phyloP scores from a whole-genome alignment of 2,329 filamentous ascomycete species.

The Xylariaceae sp. region DNA sequence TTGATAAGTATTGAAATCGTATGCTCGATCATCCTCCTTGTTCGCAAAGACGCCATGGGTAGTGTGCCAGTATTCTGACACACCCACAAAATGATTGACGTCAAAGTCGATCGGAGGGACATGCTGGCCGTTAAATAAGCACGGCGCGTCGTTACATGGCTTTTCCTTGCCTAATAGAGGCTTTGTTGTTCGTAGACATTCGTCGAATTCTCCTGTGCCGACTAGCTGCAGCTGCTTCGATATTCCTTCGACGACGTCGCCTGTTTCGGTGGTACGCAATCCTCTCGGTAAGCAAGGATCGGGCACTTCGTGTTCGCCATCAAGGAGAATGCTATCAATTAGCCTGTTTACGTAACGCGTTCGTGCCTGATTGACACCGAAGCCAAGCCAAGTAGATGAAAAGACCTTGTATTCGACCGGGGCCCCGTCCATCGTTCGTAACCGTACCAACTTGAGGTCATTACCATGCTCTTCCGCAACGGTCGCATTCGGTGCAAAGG shows the following conservation, averaged over 20 bases:
- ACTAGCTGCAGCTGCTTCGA: conserved; percentile 52
- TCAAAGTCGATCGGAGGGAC: conserved; percentile 95
- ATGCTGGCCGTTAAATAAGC: conserved; percentile 83
- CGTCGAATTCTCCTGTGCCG: conserved; percentile 81
- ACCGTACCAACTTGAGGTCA: conserved; percentile 77
- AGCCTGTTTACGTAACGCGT: conserved; percentile 75
- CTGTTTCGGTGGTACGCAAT: conserved; percentile 67
- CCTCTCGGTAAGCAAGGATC: conserved; percentile 87
- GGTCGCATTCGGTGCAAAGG: conserved; percentile 89
- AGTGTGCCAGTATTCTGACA: conserved; percentile 98
- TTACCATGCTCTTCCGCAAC: conserved; percentile 85
- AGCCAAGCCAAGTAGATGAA: conserved; percentile 93
- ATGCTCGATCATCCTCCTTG: conserved; percentile 66
- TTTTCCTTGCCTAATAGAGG: conserved; percentile 86
- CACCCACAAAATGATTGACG: conserved; percentile 94
- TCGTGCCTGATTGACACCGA: conserved; percentile 91
- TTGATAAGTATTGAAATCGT: conserved; percentile 88
- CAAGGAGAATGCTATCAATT: conserved; percentile 57
- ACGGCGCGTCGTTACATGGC: conserved; percentile 75
- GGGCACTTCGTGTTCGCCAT: conserved; percentile 61
- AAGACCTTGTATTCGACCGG: conserved; percentile 82
- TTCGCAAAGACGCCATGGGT: conserved; percentile 90
- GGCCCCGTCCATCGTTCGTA: conserved; percentile 76
- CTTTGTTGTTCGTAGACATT: conserved; percentile 76
- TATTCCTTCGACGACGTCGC: conserved; percentile 44